Percentiles rank a stretch among this genome's conserved stretches.
These are phyloP conservation scores for Mycotypha africana DNA, from an alignment of 371 early-diverging fungal species.

Conservation along the genomic window DNA sequence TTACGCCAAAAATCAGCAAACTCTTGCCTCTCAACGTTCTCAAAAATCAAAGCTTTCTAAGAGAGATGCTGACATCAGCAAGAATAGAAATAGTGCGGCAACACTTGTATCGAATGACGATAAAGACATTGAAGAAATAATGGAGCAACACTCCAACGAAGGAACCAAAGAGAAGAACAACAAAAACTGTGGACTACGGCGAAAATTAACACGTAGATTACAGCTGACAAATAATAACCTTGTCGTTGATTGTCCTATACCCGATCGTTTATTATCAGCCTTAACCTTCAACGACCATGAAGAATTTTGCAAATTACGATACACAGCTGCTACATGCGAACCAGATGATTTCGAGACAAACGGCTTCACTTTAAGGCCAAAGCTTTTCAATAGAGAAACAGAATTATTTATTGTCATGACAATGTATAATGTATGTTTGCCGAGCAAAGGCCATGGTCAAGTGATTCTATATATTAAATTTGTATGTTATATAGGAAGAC, in stretches of 20 bases:
- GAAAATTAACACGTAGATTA: slow-evolving; percentile 29
- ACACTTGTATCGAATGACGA: no score
- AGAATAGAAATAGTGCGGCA: slow-evolving; percentile 11
- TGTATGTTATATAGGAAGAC: slow-evolving; percentile 49
- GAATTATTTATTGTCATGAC: slow-evolving; percentile 87
- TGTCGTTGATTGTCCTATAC: slow-evolving; percentile 66
- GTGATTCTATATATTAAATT: no score
- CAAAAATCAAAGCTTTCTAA: no score
- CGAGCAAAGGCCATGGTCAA: no score
- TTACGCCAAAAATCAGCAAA: slow-evolving; percentile 14
- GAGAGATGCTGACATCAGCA: no score
- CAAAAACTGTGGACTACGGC: neutral
- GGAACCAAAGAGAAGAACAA: neutral
- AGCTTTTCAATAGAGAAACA: slow-evolving; percentile 68
- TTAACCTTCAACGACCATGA: slow-evolving; percentile 26
- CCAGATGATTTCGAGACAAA: slow-evolving; percentile 71
- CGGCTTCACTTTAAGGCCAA: slow-evolving; percentile 74
- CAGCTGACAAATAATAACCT: slow-evolving; percentile 65
- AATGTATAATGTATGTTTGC: slow-evolving; percentile 32
- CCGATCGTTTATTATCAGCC: slow-evolving; percentile 41
- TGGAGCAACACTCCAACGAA: neutral
- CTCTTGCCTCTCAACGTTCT: slow-evolving; percentile 10
- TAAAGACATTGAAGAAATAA: no score
- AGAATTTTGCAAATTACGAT: slow-evolving; percentile 70
- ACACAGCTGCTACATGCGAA: slow-evolving; percentile 76